These are phyloP conservation scores for Boletus coccyginus DNA, from an alignment of 768 basidiomycete genomes.

Conservation along the genomic window DNA sequence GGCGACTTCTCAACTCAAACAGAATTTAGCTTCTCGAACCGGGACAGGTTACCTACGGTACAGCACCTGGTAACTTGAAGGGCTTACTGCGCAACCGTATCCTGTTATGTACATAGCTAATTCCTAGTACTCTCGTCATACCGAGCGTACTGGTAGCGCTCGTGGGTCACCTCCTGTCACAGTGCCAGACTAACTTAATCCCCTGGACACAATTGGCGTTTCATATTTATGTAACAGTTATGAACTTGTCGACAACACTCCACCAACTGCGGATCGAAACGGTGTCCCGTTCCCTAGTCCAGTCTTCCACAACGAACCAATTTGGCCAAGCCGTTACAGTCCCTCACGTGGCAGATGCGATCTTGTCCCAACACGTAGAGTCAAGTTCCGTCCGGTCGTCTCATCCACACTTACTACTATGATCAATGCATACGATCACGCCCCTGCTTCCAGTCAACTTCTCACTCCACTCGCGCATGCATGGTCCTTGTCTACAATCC, in stretches of 20 bases:
- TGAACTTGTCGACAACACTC: background rate
- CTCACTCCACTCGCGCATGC: too few relatives aligned
- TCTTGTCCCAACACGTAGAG: background rate
- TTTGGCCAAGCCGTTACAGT: background rate
- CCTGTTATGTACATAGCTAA: too few relatives aligned
- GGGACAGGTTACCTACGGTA: too few relatives aligned
- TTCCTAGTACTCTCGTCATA: background rate
- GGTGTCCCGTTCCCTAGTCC: background rate
- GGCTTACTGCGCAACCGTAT: too few relatives aligned
- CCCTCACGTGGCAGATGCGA: background rate
- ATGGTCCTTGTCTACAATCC: too few relatives aligned
- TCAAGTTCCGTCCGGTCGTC: background rate
- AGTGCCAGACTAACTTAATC: background rate
- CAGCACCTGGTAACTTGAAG: too few relatives aligned
- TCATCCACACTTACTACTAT: background rate
- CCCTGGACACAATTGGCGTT: background rate
- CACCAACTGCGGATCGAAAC: background rate
- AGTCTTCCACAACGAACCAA: too few relatives aligned
- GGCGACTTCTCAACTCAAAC: background rate
- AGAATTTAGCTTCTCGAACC: background rate
- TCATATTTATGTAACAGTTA: background rate
- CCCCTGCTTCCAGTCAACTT: too few relatives aligned
- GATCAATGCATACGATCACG: too few relatives aligned
- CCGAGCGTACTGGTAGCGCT: background rate
- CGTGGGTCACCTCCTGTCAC: background rate